Conservation (phyloP, 2,329 filamentous ascomycete species). For the Daldinia sp. region DNA sequence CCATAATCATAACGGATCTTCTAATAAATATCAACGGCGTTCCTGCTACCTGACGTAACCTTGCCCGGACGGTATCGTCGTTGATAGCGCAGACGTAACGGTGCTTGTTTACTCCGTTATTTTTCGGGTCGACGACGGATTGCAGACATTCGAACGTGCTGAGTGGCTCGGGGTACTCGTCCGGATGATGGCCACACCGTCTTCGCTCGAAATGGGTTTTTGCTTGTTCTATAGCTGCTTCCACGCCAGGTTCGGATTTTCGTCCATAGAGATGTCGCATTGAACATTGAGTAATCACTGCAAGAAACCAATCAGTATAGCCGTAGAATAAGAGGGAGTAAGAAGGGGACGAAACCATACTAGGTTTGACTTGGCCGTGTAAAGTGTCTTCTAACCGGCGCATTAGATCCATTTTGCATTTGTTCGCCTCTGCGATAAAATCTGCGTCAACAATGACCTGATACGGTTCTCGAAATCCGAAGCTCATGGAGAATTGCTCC, state of each 20-base stretch:
- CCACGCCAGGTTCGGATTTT: slow-evolving; percentile 61
- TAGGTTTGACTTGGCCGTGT: slow-evolving; percentile 84
- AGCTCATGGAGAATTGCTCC: slow-evolving; percentile 86
- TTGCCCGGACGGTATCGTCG: slow-evolving; percentile 68
- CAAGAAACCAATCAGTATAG: neutral
- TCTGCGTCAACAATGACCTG: slow-evolving; percentile 90
- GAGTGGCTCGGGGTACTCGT: slow-evolving; percentile 75
- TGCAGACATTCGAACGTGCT: slow-evolving; percentile 73
- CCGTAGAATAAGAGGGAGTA: neutral
- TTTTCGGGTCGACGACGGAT: slow-evolving; percentile 81
- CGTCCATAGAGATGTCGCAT: slow-evolving; percentile 79
- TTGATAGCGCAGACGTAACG: slow-evolving; percentile 82
- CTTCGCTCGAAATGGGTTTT: slow-evolving; percentile 76
- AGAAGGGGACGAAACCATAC: slow-evolving; percentile 55
- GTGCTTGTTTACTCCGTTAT: slow-evolving; percentile 75
- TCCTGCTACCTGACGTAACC: slow-evolving; percentile 72
- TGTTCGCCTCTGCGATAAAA: slow-evolving; percentile 81
- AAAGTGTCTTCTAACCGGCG: slow-evolving; percentile 81
- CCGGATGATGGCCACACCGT: slow-evolving; percentile 79
- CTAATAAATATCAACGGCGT: slow-evolving; percentile 82
- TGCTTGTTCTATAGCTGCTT: slow-evolving; percentile 74
- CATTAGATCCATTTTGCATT: slow-evolving; percentile 90
- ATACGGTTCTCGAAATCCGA: slow-evolving; percentile 92
- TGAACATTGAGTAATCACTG: slow-evolving; percentile 82
- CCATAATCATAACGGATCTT: slow-evolving; percentile 79